Percentiles rank a stretch among this genome's conserved stretches.
Evolutionary conservation across 1,284 basidiomycete species (phyloP).

Genomic region (Leccinum pseudoinsigne): DNA sequence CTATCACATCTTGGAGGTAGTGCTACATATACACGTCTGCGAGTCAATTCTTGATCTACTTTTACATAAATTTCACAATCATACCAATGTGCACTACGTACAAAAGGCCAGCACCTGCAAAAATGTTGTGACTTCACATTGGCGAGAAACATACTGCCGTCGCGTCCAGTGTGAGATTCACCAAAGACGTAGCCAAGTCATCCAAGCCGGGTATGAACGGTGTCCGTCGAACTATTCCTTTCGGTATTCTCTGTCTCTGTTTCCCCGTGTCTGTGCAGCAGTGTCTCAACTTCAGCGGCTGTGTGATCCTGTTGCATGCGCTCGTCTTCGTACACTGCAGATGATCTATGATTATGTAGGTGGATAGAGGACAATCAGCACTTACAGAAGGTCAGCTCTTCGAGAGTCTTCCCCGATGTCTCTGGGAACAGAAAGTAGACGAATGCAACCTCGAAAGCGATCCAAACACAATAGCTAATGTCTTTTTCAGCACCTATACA

Average conservation of each 20-base stretch:
- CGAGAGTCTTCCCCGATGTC: constrained; percentile 50
- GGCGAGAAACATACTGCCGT: neutral
- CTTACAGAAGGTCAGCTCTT: constrained; percentile 61
- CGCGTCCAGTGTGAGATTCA: neutral
- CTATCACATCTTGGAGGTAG: neutral
- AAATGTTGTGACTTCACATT: neutral
- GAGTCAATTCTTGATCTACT: neutral
- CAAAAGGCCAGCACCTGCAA: neutral
- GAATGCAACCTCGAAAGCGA: constrained; percentile 45
- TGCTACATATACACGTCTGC: neutral
- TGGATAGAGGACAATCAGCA: constrained; percentile 8
- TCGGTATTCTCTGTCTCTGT: neutral
- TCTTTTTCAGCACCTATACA: neutral
- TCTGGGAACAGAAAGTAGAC: constrained; percentile 57
- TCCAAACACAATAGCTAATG: constrained; percentile 42
- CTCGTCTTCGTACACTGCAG: constrained; percentile 15
- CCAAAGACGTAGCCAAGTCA: neutral
- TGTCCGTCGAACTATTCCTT: neutral
- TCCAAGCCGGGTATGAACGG: neutral
- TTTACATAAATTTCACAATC: neutral
- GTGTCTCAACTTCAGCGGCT: neutral
- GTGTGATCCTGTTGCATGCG: neutral
- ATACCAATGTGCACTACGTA: neutral
- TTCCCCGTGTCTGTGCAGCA: neutral
- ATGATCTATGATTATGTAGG: too few species aligned